Evolutionary conservation across 345 rosid species (phyloP), one percentile per base, ranked within the genome.

Genomic region (Boechera stricta): DNA sequence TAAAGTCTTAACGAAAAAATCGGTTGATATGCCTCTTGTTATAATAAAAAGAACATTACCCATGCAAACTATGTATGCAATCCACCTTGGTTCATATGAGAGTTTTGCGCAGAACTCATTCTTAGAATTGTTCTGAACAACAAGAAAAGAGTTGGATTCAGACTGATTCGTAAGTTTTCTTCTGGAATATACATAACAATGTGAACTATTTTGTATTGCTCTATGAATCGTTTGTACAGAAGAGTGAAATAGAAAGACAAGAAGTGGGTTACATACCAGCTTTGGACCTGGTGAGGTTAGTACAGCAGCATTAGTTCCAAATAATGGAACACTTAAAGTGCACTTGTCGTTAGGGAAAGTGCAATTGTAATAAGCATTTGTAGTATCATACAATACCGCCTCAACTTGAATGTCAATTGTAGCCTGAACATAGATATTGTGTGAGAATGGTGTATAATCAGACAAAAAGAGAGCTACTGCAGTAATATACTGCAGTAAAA

Each of bases 61-160:
- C 76, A 85, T 84, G 82, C 99, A 96, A 83, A 85, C 68, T 68
- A 93, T 68, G 80, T 95, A 95, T 36, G 97, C 87, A 57, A 89
- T 82, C 99, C 98, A 93, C 84, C 98, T 87, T 35, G 98, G 97
- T 38, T 86, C 93, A 80, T 91, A 93, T 21, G 97, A 89, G 74
- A 92, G 64, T 81, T 84, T 91, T 51, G 92, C 89, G 44, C 82
- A 79, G 91, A 92, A 90, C 77, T 85, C 87, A 67, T 83, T 83
- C 32, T 71, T 70, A 39, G 77, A 49, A 69, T 86, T 75, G 48
- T 75, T 85, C 98, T 96, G 85, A 67, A 79, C 82, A 78, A 38
- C 73, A 75, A 79, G 76, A 58, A 60, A 26, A 79, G 73, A 45
- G 41, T 57, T 38, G 62, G 7, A 48, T 56, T 41, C 39, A 64